Evolutionary conservation across 257 asterid species (phyloP), one percentile per base, ranked within the genome.

Genomic region (Solanum paucissectum): DNA sequence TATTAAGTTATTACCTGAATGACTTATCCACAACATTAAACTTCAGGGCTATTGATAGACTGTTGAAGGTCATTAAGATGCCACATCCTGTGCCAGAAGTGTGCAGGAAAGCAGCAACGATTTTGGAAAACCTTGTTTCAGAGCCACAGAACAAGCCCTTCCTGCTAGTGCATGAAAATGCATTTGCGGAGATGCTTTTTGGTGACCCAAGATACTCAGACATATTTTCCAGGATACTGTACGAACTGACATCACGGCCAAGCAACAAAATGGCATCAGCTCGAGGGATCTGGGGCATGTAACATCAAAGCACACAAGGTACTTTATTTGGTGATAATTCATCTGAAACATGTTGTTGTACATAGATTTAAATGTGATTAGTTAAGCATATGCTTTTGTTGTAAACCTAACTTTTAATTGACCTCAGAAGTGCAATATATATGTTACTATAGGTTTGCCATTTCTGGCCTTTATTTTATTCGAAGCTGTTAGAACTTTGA

Each of bases 201-300:
- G 86, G 95, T 0, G 99, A 95, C 9, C 86, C 98, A 34, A 94
- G 92, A 92, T 92, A 95, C 42, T 95, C 99, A 0, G 99, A 95
- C 83, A 92, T 95, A 9, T 97, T 97, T 88, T 94, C 99, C 60
- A 91, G 99, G 92, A 96, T 97, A 90, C 90, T 97, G 38, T 95
- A 93, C 12, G 99, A 95, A 88, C 49, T 97, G 89, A 95, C 96
- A n/a, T 93, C 98, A 83, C 94, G 98, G 33, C 98, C 98, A 16
- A 93, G 93, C 93, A 94, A 89, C 90, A 97, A 93, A 92, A 89
- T 94, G 42, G 93, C 98, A 21, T 86, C 98, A 11, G 93, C 98
- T 86, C 98, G 99, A 32, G 98, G 99, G 74, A 95, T 96, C 83
- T 97, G 99, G 99, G 99, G 99, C 85, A 94, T 95, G 98, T 95